Base-by-base conservation (phyloP, 345 rosid genomes). In the Populus alba region DNA sequence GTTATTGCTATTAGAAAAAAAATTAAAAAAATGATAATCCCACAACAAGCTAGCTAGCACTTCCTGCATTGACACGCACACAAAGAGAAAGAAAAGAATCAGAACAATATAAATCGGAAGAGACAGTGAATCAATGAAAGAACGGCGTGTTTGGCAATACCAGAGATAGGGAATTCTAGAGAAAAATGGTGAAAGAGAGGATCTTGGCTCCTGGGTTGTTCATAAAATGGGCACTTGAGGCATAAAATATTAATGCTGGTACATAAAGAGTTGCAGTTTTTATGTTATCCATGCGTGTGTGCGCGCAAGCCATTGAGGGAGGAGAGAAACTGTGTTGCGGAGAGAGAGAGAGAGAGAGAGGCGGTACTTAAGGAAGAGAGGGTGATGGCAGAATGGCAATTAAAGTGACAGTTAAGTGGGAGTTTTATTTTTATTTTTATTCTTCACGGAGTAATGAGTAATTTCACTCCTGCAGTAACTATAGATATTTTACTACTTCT, bases 351-450 rank as follows among this genome's bases (percentile, higher is more conserved):
- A 70, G 45, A 18, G 27, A 13, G 62, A 20, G 65, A n/a, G 68
- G 65, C 39, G 13, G 80, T 25, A 75, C 72, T 76, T 73, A 78
- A 74, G 82, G 57, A 37, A 41, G 47, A 66, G 71, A 59, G 55
- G 37, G 53, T 5, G 47, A 76, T 70, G 86, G 86, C 78, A 83
- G 77, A 68, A 74, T 53, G 75, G 86, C 81, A 81, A 86, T 81
- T 82, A 70, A 49, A n/a, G 49, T 61, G 47, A 75, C 39, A n/a
- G 79, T 41, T 5, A 39, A 31, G 76, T n/a, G 45, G 45, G 41
- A 79, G 68, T 65, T 37, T 23, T 39, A 22, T 49, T 37, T 6
- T 29, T 4, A 6, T 12, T 8, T 4, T 22, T 55, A 1, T 18
- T 18, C 7, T 1, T 7, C 9, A 53, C 18, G 23, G 59, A 53